Conservation (phyloP, 73 alveolate species). For the Tetrahymena thermophila region DNA sequence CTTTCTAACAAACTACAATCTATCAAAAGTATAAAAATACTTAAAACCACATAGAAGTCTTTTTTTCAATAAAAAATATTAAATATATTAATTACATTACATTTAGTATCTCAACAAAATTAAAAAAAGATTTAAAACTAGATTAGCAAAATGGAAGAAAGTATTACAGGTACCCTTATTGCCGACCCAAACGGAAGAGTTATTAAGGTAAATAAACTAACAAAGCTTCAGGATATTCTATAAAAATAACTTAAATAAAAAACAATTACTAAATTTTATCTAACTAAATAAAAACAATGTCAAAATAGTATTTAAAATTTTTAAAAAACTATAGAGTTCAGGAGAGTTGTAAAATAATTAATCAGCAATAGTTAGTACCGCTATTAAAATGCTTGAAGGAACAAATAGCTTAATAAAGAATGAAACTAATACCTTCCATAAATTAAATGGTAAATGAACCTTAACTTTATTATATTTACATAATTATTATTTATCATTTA, state of each 20-base stretch:
- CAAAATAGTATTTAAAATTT: background rate
- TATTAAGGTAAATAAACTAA: background rate
- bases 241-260: background rate
- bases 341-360: background rate
- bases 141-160: background rate
- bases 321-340: background rate
- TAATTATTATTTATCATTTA: too few species aligned
- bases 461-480: background rate
- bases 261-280: background rate
- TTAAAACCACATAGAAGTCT: background rate
- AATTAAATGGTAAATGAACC: background rate
- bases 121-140: background rate
- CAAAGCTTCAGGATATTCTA: background rate
- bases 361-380: background rate
- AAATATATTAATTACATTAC: background rate
- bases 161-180: background rate
- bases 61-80: background rate
- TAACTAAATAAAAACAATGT: too few species aligned
- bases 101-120: background rate
- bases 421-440: background rate
- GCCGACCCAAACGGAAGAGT: background rate
- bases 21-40: background rate
- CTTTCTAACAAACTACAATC: background rate
- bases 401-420: background rate
- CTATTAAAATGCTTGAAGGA: background rate